Evolutionary conservation across 768 basidiomycete genomes (phyloP).

Genomic region (Lepiota subincarnata): DNA sequence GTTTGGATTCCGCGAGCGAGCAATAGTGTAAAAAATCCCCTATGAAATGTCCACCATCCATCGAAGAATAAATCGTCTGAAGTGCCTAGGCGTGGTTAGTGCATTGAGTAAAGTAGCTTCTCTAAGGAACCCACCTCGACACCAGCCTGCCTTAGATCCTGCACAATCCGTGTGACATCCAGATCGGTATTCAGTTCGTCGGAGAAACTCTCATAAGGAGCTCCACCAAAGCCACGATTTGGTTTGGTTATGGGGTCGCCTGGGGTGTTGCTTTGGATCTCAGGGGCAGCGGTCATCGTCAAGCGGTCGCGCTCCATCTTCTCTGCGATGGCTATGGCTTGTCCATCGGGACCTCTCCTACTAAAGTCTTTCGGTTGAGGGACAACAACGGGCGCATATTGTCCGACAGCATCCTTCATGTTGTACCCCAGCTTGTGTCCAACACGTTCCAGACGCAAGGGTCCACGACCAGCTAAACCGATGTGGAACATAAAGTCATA

Average conservation of each 20-base stretch:
- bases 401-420: slow-evolving; percentile 61
- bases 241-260: slow-evolving; percentile 7
- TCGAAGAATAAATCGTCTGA: slow-evolving; percentile 66
- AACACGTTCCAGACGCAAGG: slow-evolving; percentile 58
- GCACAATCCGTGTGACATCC: slow-evolving; percentile 54
- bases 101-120: not conserved
- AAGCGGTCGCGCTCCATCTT: slow-evolving; percentile 20
- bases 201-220: slow-evolving; percentile 49
- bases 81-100: slow-evolving; percentile 4
- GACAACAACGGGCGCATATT: slow-evolving; percentile 49
- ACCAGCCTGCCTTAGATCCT: slow-evolving; percentile 48
- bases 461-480: slow-evolving; percentile 62
- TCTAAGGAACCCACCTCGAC: slow-evolving; percentile 36
- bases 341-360: slow-evolving; percentile 29
- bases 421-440: slow-evolving; percentile 66
- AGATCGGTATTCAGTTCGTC: slow-evolving; percentile 59
- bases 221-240: slow-evolving; percentile 20
- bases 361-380: slow-evolving; percentile 39
- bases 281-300: slow-evolving; percentile 7
- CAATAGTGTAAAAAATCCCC: slow-evolving; percentile 79
- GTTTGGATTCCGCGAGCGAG: slow-evolving; percentile 65
- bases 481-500: slow-evolving; percentile 73
- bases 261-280: slow-evolving; percentile 6
- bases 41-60: slow-evolving; percentile 73
- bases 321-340: slow-evolving; percentile 21